A percentile compares a stretch with the other conserved stretches of the same genome.
These are phyloP conservation scores for Friedmanniomyces endolithicus DNA, from an alignment of 495 filamentous ascomycete species.

Conservation along the genomic window DNA sequence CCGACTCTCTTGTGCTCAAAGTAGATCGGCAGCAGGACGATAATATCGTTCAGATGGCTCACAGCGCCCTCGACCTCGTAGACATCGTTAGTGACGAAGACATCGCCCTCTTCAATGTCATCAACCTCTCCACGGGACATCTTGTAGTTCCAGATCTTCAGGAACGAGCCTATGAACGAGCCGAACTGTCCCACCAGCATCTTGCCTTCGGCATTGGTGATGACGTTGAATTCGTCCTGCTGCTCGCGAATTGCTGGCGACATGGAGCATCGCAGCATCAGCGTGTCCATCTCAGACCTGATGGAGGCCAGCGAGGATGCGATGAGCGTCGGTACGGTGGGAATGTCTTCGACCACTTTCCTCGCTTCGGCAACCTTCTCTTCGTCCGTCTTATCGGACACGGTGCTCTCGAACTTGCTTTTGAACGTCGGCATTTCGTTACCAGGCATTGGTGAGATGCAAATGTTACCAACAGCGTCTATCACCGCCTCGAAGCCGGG, in stretches of 20 bases:
- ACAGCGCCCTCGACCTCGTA: conserved; percentile 40
- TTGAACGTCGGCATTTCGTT: conserved; percentile 14
- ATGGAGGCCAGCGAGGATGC: conserved; percentile 37
- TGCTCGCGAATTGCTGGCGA: conserved; percentile 41
- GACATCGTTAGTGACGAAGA: conserved; percentile 42
- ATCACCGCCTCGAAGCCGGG: conserved; percentile 36
- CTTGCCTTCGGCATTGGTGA: conserved; percentile 35
- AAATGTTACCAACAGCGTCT: conserved; percentile 36
- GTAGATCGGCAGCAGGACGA: conserved; percentile 38
- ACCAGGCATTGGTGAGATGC: conserved; percentile 30
- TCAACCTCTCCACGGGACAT: conserved; percentile 18
- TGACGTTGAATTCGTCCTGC: conserved; percentile 43
- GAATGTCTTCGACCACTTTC: conserved; percentile 29
- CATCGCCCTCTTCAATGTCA: conserved; percentile 37
- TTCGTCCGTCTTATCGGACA: conserved; percentile 19
- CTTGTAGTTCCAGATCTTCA: conserved; percentile 31
- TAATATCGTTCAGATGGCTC: conserved; percentile 39
- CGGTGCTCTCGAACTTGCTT: not conserved
- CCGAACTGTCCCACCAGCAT: conserved; percentile 44
- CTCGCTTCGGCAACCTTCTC: conserved; percentile 23
- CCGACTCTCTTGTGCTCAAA: conserved; percentile 34
- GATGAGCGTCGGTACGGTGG: conserved; percentile 26
- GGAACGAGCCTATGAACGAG: conserved; percentile 39
- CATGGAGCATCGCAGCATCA: conserved; percentile 42
- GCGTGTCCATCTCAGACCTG: conserved; percentile 39